Evolutionary conservation across 139 green algal genomes (phyloP), one percentile per base, ranked within the genome.

Genomic region (Pseudopediastrum boryanum): DNA sequence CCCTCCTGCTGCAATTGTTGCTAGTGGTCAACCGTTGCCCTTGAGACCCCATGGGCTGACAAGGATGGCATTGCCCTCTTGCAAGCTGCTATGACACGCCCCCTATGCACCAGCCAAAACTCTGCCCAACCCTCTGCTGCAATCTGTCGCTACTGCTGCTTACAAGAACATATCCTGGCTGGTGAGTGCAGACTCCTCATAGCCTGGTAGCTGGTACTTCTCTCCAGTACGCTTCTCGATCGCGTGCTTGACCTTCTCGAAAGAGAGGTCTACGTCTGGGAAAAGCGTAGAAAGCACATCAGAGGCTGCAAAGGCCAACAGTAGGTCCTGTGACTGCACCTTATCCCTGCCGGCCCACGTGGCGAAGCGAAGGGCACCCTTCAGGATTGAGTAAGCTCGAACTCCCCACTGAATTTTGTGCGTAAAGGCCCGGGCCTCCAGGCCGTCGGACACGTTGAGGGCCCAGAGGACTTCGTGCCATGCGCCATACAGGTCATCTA

Each of bases 401-500:
- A 85, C 76, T 2, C 75, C 68, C 58, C 87, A 91, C 33, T 44
- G 38, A 0, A 91, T 69, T 3, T 82, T 62, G 0, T 82, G 72
- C 1, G 33, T 61, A 33, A 85, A 89, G 16, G 79, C 64, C n/a
- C 77, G 78, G 6, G 82, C 67, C 70, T 85, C 3, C 19, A 91
- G 74, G 36, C 83, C 87, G 51, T 91, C 80, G 41, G 63, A 51
- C 33, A 77, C 82, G 46, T 89, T 68, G n/a, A 91, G 82, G 0
- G 87, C 87, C 87, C 87, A 91, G 36, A 91, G 76, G 35, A 90
- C 85, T 71, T 91, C 87, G 42, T 91, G 72, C 87, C 87, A 91
- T 2, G 87, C 87, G 25, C 82, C 82, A 51, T 89, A 89, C 6
- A 87, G 44, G 72, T 91, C 87, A n/a, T 76, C 63, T 39, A 91